A percentile compares a stretch with the other conserved stretches of the same genome.
These are phyloP conservation scores for Colletotrichum karsti DNA, from an alignment of 2,329 filamentous ascomycete species.

Conservation along the genomic window DNA sequence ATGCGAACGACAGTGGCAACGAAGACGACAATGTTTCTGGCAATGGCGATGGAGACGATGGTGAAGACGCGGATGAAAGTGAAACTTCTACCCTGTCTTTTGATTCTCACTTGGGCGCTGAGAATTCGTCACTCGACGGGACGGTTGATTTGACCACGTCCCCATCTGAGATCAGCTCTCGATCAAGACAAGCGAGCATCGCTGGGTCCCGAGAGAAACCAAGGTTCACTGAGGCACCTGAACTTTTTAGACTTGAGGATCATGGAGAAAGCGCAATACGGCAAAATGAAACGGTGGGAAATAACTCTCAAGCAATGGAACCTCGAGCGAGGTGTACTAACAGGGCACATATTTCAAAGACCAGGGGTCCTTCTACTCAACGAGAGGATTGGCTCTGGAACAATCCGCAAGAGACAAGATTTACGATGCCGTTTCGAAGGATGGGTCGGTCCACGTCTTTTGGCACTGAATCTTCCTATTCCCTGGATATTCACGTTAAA, in stretches of 20 bases:
- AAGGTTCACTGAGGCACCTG: background rate
- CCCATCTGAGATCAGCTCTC: background rate
- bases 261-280: background rate
- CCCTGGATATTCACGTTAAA: background rate
- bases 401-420: background rate
- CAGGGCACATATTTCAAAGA: background rate
- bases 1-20: too few species aligned
- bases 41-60: too few species aligned
- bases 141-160: background rate
- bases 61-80: too few species aligned
- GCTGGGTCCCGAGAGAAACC: background rate
- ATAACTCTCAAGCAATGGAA: background rate
- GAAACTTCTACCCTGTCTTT: too few species aligned
- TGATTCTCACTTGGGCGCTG: background rate
- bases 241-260: background rate
- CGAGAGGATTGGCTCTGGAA: background rate
- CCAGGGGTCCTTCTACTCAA: background rate
- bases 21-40: too few species aligned
- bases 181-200: background rate
- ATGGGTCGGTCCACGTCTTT: background rate
- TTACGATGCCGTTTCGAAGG: background rate
- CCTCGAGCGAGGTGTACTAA: background rate
- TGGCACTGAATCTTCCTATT: background rate
- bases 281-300: background rate
- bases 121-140: background rate